Base-by-base conservation (phyloP, 2,329 filamentous ascomycete genomes). In the Sclerotinia sclerotiorum region DNA sequence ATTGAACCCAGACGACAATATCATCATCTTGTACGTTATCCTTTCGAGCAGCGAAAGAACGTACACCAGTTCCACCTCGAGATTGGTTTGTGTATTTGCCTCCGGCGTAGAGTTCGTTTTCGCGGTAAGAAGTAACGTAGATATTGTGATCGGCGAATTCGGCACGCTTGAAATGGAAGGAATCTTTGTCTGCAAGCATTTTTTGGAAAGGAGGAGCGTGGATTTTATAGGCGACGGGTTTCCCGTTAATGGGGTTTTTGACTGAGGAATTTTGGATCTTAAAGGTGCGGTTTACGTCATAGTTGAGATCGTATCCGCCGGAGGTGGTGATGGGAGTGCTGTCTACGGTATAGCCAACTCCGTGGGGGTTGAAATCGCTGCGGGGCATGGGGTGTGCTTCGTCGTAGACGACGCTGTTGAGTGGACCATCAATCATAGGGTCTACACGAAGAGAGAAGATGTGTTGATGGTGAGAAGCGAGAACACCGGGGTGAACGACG, bases 391-490 rank as follows among this genome's bases (percentile, higher is more conserved):
- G 78, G 65, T 87, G 83, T 3, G 84, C 85, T 73, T 88, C 86
- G 68, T 85, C 81, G 74, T 89, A 85, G 68, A 85, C 81, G 39
- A 87, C 77, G 0, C 82, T 79, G 74, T 88, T 87, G 32, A 80
- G 78, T 70, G 82, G 82, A 0, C 87, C 87, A 69, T 86, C 86
- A 61, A 88, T 80, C 71, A 84, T 85, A n/a, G 87, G 87, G 74
- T 89, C 87, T 17, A 89, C 80, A 11, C 87, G 84, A 6, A 89
- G 81, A 4, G 85, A 88, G 80, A 94, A 92, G 77, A 93, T 90
- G 78, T 93, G 91, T 76, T 94, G 90, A 75, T 93, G 90, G 78
- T 90, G 87, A 0, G 83, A 81, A 2, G 88, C 90, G 46, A 92
- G 84, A 21, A 90, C 88, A 55, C 89, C 88, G 0, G 88, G 88